Evolutionary conservation across 768 basidiomycete species (phyloP), one percentile per base, ranked within the genome.

Genomic region (Dacryopinax primogenitus): DNA sequence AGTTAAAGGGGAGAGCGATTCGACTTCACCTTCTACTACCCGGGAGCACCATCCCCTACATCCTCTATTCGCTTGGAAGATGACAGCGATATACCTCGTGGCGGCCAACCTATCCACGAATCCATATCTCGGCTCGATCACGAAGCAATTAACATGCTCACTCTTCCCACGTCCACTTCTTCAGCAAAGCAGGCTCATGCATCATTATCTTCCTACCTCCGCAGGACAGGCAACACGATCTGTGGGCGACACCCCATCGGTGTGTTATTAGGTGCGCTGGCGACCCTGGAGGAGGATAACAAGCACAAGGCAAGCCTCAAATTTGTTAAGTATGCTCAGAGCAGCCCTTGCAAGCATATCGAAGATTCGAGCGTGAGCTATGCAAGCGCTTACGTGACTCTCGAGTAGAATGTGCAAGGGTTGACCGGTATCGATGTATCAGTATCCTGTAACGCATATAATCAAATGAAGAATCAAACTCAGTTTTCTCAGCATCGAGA

Each of bases 171-270:
- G 7, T 1, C 32, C 4, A 11, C 65, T 4, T 79, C 83, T 1
- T 75, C 74, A n/a, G 83, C 83, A 0, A 73, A 73, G 7, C 74
- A 78, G 30, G 83, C 86, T 0, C 90, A 92, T 70, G 67, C 67
- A 2, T 73, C 77, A 23, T 94, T 93, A 71, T 78, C 83, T 1
- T 76, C 78, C 4, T 92, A 93, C 73, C 80, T 92, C 1, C 72
- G 77, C 13, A 76, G 78, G 66, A 94, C 91, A 34, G 84, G 86
- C 76, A 99, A 99, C 76, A 98, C 96, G 0, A 96, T 99, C 47
- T 99, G 96, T 72, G 96, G 96, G 1, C 81, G 96, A 37, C 93
- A 97, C 71, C 92, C 96, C 0, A 97, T 99, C 63, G 91, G 92
- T 0, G 90, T 98, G 3, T 78, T 99, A 1, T 78, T 98, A 16